These are phyloP conservation scores for Rutstroemia sp. DNA, from an alignment of 2,329 filamentous ascomycete species.

Conservation along the genomic window DNA sequence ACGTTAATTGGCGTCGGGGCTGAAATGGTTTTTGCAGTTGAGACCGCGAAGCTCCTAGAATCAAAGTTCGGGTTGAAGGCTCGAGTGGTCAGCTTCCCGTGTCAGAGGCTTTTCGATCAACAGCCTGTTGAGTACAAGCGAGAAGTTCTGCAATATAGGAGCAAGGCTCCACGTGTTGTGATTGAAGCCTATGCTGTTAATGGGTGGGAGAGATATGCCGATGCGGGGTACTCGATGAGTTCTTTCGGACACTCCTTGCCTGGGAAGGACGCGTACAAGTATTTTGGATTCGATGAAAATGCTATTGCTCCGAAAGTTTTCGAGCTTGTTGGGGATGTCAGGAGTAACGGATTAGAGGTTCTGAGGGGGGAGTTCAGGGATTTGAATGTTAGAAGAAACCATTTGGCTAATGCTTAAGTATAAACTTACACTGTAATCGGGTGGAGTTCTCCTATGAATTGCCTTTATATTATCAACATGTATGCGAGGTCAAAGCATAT, in stretches of 20 bases:
- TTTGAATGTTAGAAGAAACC: too few species aligned
- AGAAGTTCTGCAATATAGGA: constrained; percentile 36
- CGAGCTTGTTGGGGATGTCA: too few species aligned
- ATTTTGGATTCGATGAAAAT: not conserved
- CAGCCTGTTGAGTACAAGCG: constrained; percentile 40
- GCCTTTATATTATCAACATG: too few species aligned
- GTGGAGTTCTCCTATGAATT: too few species aligned
- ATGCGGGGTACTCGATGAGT: constrained; percentile 46
- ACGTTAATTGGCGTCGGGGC: not conserved
- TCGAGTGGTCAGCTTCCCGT: constrained; percentile 39
- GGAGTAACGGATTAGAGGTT: too few species aligned
- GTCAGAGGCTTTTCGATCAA: constrained; percentile 37
- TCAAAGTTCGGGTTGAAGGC: constrained; percentile 31
- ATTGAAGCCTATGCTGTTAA: constrained; percentile 53
- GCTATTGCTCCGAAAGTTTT: not conserved
- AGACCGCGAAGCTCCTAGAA: constrained; percentile 33
- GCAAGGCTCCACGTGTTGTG: constrained; percentile 41
- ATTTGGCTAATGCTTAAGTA: too few species aligned
- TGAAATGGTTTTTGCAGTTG: constrained; percentile 34
- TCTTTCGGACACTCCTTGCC: constrained; percentile 37
- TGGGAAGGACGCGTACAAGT: not conserved
- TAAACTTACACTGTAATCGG: too few species aligned
- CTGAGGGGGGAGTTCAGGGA: too few species aligned
- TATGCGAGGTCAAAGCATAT: too few species aligned
- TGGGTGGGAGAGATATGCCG: constrained; percentile 54